Evolutionary conservation across 495 filamentous ascomycete species (phyloP).

Genomic region (Pseudomonodictys pantanalensis): DNA sequence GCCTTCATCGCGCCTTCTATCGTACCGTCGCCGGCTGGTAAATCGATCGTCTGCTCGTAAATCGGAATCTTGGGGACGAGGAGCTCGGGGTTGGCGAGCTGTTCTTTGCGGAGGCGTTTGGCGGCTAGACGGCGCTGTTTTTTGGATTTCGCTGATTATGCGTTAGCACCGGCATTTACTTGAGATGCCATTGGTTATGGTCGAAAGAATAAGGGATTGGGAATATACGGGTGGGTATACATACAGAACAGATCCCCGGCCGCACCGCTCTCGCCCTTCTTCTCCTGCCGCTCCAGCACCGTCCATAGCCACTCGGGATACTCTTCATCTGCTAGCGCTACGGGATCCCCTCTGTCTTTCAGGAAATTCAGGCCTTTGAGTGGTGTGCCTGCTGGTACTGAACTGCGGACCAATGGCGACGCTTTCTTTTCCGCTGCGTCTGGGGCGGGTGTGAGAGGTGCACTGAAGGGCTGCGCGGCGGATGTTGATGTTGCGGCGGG

Average conservation of each 20-base stretch:
- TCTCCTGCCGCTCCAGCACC: conserved; percentile 54
- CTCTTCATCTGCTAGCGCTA: conserved; percentile 76
- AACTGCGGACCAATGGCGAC: conserved; percentile 37
- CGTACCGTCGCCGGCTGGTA: conserved; percentile 60
- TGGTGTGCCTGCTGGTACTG: conserved; percentile 65
- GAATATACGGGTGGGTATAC: conserved; percentile 35
- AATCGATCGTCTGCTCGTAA: conserved; percentile 78
- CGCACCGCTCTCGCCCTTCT: conserved; percentile 42
- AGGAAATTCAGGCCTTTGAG: conserved; percentile 83
- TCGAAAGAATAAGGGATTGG: neutral
- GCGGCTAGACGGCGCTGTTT: conserved; percentile 69
- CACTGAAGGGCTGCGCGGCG: conserved; percentile 52
- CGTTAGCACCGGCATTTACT: neutral
- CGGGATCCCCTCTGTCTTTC: conserved; percentile 67
- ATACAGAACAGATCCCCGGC: conserved; percentile 72
- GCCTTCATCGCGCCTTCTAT: conserved; percentile 57
- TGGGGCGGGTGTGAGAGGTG: conserved; percentile 48
- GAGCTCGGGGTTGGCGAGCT: conserved; percentile 62
- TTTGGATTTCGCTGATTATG: conserved; percentile 68
- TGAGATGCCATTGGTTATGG: neutral
- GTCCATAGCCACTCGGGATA: conserved; percentile 93
- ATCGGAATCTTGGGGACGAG: conserved; percentile 73
- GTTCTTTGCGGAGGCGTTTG: conserved; percentile 61
- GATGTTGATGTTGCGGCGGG: conserved; percentile 49
- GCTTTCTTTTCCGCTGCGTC: conserved; percentile 15